Base-by-base conservation (phyloP, 1,139 yeast species). In the Geotrichum citri-aurantii region DNA sequence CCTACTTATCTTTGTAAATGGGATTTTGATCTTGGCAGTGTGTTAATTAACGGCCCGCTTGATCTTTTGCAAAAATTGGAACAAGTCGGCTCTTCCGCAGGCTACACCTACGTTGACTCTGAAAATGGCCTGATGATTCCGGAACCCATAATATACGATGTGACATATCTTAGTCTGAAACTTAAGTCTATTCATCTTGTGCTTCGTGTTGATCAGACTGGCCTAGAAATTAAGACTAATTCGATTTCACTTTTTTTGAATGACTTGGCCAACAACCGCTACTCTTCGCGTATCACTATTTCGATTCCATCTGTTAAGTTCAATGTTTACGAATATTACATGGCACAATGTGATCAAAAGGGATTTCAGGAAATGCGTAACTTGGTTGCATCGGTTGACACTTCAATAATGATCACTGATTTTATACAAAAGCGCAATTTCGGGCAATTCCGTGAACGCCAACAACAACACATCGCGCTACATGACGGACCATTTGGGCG, bases 1-100 rank as follows among this genome's bases (percentile, higher is more conserved):
- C 88, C 93, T 0, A 89, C 97, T 0, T 93, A 89, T 68, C 84
- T 82, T 64, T 91, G 97, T 68, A 86, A 88, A 63, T 93, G 98
- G 98, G 92, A 88, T 64, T 82, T 92, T 64, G 82, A 81, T 33
- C 71, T 87, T 1, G 95, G 91, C 10, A 76, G 76, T 4, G 74
- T 91, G 17, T 62, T 68, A 1, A 74, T 88, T 17, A 79, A 83
- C 61, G 81, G 90, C 1, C 75, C 79, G 2, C 76, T 85, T 0
- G 68, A 68, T 1, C 79, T 85, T 51, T 55, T 85, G 0, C 76
- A 75, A 37, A 79, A 81, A 0, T 68, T 89, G 5, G 67, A 67
- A 0, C 71, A 79, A 3, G 75, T 84, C 0, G 65, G 80, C 0
- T 63, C 71, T 0, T 81, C 82, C 23, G 75, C 89, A 58, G 83